Evolutionary conservation across 495 filamentous ascomycete genomes (phyloP).

Genomic region (Penicillium goetzii): DNA sequence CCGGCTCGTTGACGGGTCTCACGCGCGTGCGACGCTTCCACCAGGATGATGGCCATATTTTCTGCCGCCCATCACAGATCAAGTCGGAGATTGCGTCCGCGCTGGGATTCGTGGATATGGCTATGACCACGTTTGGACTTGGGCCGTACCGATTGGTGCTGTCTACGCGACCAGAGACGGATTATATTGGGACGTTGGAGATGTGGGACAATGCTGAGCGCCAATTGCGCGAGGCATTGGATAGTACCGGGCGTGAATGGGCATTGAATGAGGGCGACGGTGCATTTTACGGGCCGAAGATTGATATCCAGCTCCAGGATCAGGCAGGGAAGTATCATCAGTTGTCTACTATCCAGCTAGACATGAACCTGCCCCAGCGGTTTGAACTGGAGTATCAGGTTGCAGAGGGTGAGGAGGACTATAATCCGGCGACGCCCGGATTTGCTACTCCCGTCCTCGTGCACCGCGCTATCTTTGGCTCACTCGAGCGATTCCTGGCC

Average conservation of each 20-base stretch:
- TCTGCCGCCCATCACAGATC: constrained; percentile 85
- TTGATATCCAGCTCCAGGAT: constrained; percentile 84
- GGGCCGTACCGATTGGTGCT: constrained; percentile 76
- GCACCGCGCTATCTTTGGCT: constrained; percentile 86
- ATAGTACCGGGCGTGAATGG: constrained; percentile 68
- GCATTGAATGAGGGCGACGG: constrained; percentile 79
- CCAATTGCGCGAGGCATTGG: constrained; percentile 70
- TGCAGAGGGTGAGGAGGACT: constrained; percentile 56
- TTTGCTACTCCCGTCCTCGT: constrained; percentile 80
- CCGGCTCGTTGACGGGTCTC: constrained; percentile 81
- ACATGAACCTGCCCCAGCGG: constrained; percentile 88
- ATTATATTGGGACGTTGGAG: constrained; percentile 76
- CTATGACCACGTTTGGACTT: constrained; percentile 75
- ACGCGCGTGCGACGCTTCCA: constrained; percentile 92
- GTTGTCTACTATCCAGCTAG: constrained; percentile 88
- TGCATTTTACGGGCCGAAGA: constrained; percentile 95
- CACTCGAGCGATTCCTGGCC: constrained; percentile 84
- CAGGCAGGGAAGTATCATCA: constrained; percentile 88
- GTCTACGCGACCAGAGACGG: constrained; percentile 75
- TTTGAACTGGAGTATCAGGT: constrained; percentile 75
- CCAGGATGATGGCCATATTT: constrained; percentile 95
- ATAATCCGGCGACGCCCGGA: constrained; percentile 70
- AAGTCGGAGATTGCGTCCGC: constrained; percentile 77
- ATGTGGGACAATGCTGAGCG: constrained; percentile 84
- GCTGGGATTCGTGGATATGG: constrained; percentile 76